Evolutionary conservation across 2,329 filamentous ascomycete genomes (phyloP).

Genomic region (Trichoderma arundinaceum): DNA sequence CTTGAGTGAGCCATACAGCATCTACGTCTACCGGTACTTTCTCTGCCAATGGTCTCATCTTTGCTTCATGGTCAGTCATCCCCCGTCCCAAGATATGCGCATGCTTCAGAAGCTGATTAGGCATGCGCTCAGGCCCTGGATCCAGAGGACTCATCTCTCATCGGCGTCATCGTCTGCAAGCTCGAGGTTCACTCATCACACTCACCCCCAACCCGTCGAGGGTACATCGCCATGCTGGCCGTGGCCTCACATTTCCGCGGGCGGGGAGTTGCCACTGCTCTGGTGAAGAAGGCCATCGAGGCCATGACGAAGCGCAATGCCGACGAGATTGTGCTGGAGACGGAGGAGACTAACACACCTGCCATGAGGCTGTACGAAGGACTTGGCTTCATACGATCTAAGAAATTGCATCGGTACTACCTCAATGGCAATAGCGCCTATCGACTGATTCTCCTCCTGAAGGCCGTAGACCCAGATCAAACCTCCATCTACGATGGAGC

Average conservation of each 20-base stretch:
- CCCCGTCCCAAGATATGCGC: background rate
- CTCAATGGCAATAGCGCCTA: conserved; percentile 96
- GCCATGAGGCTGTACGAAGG: conserved; percentile 93
- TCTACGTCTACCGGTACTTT: conserved; percentile 99
- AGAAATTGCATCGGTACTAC: conserved; percentile 93
- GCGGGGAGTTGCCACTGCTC: conserved; percentile 81
- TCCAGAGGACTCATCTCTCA: conserved; percentile 65
- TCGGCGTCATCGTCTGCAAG: conserved; percentile 94
- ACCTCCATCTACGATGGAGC: conserved; percentile 40
- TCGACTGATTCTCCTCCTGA: conserved; percentile 81
- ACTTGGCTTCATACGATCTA: conserved; percentile 88
- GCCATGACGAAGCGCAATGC: conserved; percentile 84
- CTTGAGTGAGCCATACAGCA: conserved; percentile 96
- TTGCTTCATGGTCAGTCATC: conserved; percentile 79
- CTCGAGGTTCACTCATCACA: conserved; percentile 88
- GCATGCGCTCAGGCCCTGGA: conserved; percentile 58
- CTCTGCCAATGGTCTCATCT: conserved; percentile 96
- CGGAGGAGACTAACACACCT: conserved; percentile 87
- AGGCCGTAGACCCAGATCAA: conserved; percentile 53
- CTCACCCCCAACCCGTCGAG: conserved; percentile 73
- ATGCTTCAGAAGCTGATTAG: conserved; percentile 12
- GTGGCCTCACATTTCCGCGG: conserved; percentile 80
- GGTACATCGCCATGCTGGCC: conserved; percentile 99
- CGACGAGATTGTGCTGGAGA: conserved; percentile 95
- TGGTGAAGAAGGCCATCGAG: conserved; percentile 90